Base-by-base conservation (phyloP, 2,329 filamentous ascomycete genomes). In the Aspergillus fructus region DNA sequence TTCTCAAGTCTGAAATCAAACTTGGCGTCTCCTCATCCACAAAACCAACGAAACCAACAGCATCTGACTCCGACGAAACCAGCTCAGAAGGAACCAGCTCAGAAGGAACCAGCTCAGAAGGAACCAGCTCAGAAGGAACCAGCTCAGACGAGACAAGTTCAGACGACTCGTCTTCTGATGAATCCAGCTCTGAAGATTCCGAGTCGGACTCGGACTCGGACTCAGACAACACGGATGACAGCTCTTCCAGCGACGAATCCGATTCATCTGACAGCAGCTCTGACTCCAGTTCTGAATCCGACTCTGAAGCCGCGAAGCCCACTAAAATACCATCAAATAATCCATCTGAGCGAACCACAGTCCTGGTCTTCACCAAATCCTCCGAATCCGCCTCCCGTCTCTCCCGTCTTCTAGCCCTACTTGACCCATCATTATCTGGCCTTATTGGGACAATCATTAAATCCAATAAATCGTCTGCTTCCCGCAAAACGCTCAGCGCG, bases 351-450 rank as follows among this genome's bases (percentile, higher is more conserved):
- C 60, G 63, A 19, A 71, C 71, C 15, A 79, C 75, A 5, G 85
- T 89, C 11, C 81, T 97, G 37, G 86, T 97, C 63, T 97, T 97
- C 72, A 93, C 92, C 47, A 91, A 91, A 66, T 96, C 90, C 56
- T 96, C 93, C 70, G 92, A 96, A 72, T 86, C 88, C 17, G 91
- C 93, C 1, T 83, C 90, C n/a, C 89, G 94, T 58, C 83, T 97
- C n/a, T 87, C 89, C 1, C 89, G 91, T 19, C 85, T 97, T 0
- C 80, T 97, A 11, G 77, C 80, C 2, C 78, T 93, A 1, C 79
- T 96, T 21, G 80, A 85, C 17, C 86, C 87, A 0, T 71, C 79
- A 0, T 77, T 89, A 34, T 77, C 82, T 3, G 68, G 78, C 1
- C 76, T 82, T 42, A 83, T 90, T 53, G 86, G 85, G 58, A 91